Conservation (phyloP, 139 green algal species). For the Chlamydomonas eustigma region DNA sequence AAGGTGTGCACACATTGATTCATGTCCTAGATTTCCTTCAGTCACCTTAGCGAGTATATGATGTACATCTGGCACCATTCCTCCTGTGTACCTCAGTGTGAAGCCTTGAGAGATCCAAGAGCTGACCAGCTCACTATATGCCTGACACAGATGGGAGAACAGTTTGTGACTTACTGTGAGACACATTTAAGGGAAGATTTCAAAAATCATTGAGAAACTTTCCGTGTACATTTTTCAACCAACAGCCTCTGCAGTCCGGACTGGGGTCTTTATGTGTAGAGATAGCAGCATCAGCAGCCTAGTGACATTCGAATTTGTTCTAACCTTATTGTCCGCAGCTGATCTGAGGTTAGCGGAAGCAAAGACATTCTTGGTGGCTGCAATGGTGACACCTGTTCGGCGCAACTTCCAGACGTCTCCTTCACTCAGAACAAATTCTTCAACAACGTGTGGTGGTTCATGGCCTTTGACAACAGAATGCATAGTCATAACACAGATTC, state of each 20-base stretch:
- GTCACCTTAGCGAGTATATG: slow-evolving; percentile 76
- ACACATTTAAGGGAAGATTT: too few species aligned
- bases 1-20: too few species aligned
- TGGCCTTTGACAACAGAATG: not conserved
- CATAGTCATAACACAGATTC: not conserved
- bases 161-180: too few species aligned
- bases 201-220: too few species aligned
- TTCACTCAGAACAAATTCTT: not conserved
- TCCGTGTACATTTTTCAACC: too few species aligned
- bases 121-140: slow-evolving; percentile 57
- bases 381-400: not conserved
- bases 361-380: slow-evolving; percentile 24
- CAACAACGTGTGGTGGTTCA: not conserved
- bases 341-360: slow-evolving; percentile 77
- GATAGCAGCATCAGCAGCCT: too few species aligned
- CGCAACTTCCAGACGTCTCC: slow-evolving; percentile 15
- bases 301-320: too few species aligned
- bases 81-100: slow-evolving; percentile 62
- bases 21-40: not conserved
- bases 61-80: slow-evolving; percentile 83
- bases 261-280: too few species aligned
- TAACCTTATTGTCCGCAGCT: slow-evolving; percentile 46
- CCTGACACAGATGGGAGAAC: too few species aligned
- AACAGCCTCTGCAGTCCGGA: too few species aligned
- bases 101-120: slow-evolving; percentile 44